Base-by-base conservation (phyloP, 2,329 filamentous ascomycete species). In the Rhynchosporium graminicola region DNA sequence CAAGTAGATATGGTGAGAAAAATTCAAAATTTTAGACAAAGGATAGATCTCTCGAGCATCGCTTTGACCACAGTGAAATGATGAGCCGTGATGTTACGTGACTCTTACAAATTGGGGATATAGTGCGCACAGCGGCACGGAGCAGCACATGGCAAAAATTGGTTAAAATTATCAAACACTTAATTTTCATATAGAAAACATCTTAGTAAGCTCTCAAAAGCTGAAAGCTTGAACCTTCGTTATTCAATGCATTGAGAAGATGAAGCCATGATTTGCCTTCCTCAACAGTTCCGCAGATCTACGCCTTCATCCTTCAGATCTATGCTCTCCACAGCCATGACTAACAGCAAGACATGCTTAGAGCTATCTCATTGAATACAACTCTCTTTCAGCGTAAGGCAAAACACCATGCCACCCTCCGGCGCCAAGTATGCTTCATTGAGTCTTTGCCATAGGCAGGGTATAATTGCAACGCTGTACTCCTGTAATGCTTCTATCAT, bases 401-500 rank as follows among this genome's bases (percentile, higher is more conserved):
- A 42, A 54, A 20, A 54, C 28, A 43, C 33, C 13, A 9, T 46
- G 54, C 13, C 33, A 46, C 15, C 38, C 40, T 10, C 29, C 33
- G 7, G 54, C 40, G 40, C 54, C 42, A n/a, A 4, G 31, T 40
- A 36, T 46, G 28, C 13, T 29, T 33, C 15, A 9, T 46, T 33
- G 40, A 57, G 10, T 57, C 29, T 20, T 33, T 29, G 20, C 28
- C 13, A 26, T 20, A 5, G 40, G 54, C 42, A 57, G 54, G 29
- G 54, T 45, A 46, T 57, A 46, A 45, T 20, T 45, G 29, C 29
- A 15, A 31, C 54, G 54, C 40, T 57, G 28, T 45, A 40, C 40
- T 57, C 40, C 40, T 57, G 12, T 3, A 57, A 57, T 46, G 54
- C 54, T 46, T 40, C 26, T 13, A 57, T 33, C 5, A n/a, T 40